Evolutionary conservation across 768 basidiomycete species (phyloP), one percentile per base, ranked within the genome.

Genomic region (Termitomyces sp.): DNA sequence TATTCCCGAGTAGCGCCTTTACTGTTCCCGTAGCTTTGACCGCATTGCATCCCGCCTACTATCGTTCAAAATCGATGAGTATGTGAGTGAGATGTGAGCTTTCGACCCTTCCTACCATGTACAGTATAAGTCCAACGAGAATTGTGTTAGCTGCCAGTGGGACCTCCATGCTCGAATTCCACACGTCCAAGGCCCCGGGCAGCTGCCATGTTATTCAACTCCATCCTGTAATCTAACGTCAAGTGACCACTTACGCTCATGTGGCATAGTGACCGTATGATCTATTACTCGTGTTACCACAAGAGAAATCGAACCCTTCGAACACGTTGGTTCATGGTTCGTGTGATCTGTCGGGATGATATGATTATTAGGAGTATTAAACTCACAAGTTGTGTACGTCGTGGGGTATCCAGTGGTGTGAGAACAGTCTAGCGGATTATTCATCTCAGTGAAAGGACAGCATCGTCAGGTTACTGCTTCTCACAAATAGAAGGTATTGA

Each of bases 41-140:
- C 48, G 11, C 49, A 17, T 5, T 30, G 43, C 5, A 54, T 19
- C 6, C 44, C 58, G 12, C 53, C 49, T 21, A 59, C 58, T 58
- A 11, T 21, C 37, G 17, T 3, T 9, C 6, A 19, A 15, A 50
- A 26, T n/a, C 9, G 9, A 21, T 53, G 17, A 43, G 43, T 15
- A 5, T 11, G 26, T 17, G 11, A 37, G 2, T n/a, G 10, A 43
- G 1, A 21, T 8, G 26, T 5, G 21, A 38, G 12, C 26, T 19
- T n/a, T 45, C n/a, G 10, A 12, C 31, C 5, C 5, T 38, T 2
- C 58, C 19, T 50, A 59, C 58, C 58, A 30, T 23, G 55, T 21
- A 55, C 58, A 3, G 45, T 52, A 5, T 44, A 55, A 48, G 28
- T 37, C 58, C 58, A 59, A 1, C 17, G 12, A 47, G 48, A 33